These are phyloP conservation scores for Yamagishiella unicocca DNA, from an alignment of 139 green algal species.

Conservation along the genomic window DNA sequence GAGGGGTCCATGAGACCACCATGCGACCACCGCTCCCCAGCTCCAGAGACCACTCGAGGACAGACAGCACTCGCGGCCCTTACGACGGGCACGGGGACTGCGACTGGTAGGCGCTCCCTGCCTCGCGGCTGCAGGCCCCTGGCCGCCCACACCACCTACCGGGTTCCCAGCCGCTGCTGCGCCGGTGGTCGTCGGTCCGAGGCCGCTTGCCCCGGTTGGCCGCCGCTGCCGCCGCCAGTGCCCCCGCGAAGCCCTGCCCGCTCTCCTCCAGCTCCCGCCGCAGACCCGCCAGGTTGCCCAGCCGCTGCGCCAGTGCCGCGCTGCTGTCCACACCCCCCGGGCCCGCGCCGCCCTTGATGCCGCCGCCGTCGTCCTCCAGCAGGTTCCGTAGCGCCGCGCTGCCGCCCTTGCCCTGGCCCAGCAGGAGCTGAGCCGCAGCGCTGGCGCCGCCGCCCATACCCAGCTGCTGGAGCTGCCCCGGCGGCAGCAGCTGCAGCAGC, in stretches of 20 bases:
- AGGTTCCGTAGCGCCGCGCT: slow-evolving; percentile 1
- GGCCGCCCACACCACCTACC: neutral
- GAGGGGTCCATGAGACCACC: too few species aligned
- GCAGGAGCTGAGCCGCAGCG: slow-evolving; percentile 16
- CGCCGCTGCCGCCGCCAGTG: neutral
- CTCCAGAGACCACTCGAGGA: too few species aligned
- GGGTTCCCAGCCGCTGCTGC: neutral
- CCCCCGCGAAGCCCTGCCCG: neutral
- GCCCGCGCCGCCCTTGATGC: neutral
- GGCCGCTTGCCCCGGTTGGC: slow-evolving; percentile 9
- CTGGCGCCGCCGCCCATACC: neutral
- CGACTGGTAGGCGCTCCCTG: too few species aligned
- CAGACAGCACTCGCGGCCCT: too few species aligned
- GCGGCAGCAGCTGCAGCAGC: slow-evolving; percentile 26
- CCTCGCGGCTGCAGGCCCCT: too few species aligned
- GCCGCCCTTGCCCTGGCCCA: neutral
- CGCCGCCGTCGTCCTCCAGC: slow-evolving; percentile 3
- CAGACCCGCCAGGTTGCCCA: slow-evolving; percentile 6
- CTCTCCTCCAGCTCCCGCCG: neutral
- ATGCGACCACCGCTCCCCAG: too few species aligned
- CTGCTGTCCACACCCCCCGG: neutral
- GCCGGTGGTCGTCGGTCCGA: neutral
- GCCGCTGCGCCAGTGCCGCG: slow-evolving; percentile 14
- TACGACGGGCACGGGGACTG: too few species aligned
- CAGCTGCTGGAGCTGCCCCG: slow-evolving; percentile 10